These are phyloP conservation scores for Nothophoma quercina DNA, from an alignment of 2,329 filamentous ascomycete species.

Conservation along the genomic window DNA sequence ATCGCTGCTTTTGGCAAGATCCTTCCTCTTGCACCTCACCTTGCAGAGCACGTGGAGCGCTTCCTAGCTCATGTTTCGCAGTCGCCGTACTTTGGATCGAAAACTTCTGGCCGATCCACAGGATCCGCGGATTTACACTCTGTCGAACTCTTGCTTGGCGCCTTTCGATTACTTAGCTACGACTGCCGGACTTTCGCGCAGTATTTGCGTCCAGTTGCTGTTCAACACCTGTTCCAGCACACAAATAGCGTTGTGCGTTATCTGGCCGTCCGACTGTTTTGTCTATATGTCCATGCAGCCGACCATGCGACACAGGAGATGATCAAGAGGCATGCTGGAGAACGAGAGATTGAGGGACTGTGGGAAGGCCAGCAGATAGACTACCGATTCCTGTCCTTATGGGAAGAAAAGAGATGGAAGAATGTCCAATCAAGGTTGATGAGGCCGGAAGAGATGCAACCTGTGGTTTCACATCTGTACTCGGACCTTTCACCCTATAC, in stretches of 20 bases:
- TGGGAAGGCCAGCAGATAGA: constrained; percentile 82
- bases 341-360: constrained; percentile 68
- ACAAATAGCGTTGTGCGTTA: constrained; percentile 71
- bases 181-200: constrained; percentile 73
- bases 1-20: constrained; percentile 80
- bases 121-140: constrained; percentile 22
- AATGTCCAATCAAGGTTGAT: constrained; percentile 24
- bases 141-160: constrained; percentile 66
- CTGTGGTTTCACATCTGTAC: constrained; percentile 9
- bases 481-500: constrained; percentile 42
- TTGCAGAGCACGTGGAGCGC: constrained; percentile 74
- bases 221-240: constrained; percentile 73
- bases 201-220: constrained; percentile 69
- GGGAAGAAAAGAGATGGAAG: constrained; percentile 66
- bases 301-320: constrained; percentile 80
- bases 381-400: constrained; percentile 74
- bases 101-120: background rate
- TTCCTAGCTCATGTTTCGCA: constrained; percentile 44
- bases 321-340: constrained; percentile 69
- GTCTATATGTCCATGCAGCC: constrained; percentile 77
- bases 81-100: constrained; percentile 31
- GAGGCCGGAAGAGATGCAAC: background rate
- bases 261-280: constrained; percentile 82
- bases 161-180: constrained; percentile 81
- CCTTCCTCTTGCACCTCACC: constrained; percentile 80